Percentiles rank a stretch among this genome's conserved stretches.
Evolutionary conservation across 148 eudicot genomes (phyloP).

Genomic region (Chenopodium quinoa): DNA sequence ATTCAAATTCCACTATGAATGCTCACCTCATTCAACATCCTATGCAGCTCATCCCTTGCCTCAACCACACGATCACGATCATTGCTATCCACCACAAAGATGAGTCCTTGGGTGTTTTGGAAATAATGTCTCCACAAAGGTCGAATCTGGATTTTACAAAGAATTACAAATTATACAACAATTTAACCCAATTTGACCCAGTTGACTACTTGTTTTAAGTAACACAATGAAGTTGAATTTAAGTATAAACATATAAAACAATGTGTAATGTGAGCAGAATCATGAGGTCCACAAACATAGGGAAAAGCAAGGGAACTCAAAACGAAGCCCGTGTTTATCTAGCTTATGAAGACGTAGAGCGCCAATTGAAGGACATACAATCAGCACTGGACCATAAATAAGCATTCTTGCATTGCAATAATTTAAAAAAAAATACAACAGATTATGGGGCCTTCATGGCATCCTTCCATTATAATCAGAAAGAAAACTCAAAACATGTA

Average conservation of each 20-base stretch:
- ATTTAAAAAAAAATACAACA: background rate
- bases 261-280: constrained; percentile 21
- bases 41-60: constrained; percentile 65
- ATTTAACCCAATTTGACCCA: background rate
- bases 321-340: constrained; percentile 17
- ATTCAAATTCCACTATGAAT: background rate
- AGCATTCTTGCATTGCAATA: constrained; percentile 9
- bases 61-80: constrained; percentile 72
- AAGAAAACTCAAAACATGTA: no score
- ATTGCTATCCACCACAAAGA: constrained; percentile 75
- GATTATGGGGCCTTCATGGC: background rate
- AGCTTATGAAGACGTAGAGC: constrained; percentile 41
- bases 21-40: constrained; percentile 69
- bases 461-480: background rate
- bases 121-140: constrained; percentile 78
- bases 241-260: background rate
- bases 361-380: constrained; percentile 28
- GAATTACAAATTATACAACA: background rate
- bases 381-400: constrained; percentile 42
- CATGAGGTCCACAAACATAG: constrained; percentile 22
- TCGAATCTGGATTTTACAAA: constrained; percentile 41
- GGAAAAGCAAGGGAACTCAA: constrained; percentile 21
- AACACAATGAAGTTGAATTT: no score
- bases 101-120: constrained; percentile 73
- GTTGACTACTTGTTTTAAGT: background rate